Percentiles rank a stretch among this genome's conserved stretches.
Conservation (phyloP, 768 basidiomycete genomes). For the Leccinum pellstonianum region DNA sequence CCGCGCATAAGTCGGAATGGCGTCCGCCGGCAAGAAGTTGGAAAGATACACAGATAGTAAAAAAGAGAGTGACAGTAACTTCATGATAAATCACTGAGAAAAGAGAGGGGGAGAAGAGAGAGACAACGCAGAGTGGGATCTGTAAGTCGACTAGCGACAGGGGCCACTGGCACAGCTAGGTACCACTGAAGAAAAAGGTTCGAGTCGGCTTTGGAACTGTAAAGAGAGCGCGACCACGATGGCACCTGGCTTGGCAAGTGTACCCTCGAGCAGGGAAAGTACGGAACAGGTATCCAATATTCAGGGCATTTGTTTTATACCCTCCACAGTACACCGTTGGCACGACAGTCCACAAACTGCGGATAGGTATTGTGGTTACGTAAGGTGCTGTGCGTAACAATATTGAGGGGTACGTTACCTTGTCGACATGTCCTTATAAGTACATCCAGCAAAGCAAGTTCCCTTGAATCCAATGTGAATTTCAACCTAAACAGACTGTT, state of each 20-base stretch:
- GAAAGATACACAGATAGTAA: constrained; percentile 54
- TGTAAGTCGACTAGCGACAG: constrained; percentile 17
- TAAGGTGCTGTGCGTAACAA: constrained; percentile 13
- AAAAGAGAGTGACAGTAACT: constrained; percentile 46
- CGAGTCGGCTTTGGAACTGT: constrained; percentile 18
- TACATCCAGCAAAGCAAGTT: constrained; percentile 6
- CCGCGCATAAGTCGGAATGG: constrained; percentile 19
- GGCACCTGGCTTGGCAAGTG: constrained; percentile 23
- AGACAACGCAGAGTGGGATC: background rate
- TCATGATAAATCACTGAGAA: constrained; percentile 42
- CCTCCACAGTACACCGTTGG: background rate
- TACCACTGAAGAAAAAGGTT: background rate
- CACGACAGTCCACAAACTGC: background rate
- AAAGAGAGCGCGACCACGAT: constrained; percentile 6
- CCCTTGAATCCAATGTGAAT: constrained; percentile 1
- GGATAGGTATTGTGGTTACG: constrained; percentile 5
- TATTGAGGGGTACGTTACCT: constrained; percentile 20
- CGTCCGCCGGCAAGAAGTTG: constrained; percentile 36
- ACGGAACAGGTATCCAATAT: background rate
- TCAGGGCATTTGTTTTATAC: constrained; percentile 13
- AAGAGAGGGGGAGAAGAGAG: background rate
- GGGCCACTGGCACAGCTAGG: background rate
- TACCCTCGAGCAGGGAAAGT: background rate
- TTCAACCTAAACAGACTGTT: background rate
- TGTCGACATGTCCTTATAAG: constrained; percentile 12